Base-by-base conservation (phyloP, 1,139 yeast genomes). In the Saccharomycopsis crataegensis region DNA sequence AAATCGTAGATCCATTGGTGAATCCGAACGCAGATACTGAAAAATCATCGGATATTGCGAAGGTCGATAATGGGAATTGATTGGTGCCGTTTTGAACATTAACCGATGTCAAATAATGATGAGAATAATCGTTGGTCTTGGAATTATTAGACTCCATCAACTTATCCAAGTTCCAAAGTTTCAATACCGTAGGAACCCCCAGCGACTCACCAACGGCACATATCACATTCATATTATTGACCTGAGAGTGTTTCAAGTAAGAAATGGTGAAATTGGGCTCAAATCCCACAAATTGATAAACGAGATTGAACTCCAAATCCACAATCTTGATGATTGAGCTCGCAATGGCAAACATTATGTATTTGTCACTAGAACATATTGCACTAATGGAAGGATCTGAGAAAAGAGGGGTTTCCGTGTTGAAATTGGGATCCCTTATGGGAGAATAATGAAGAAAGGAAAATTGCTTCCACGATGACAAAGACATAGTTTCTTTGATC, bases 391-490 rank as follows among this genome's bases (percentile, higher is more conserved):
- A 73, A 0, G 91, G 82, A 64, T 88, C 96, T 31, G 96, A 86
- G 66, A 84, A 91, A 40, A 90, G 71, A 0, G 87, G 82, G 6
- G 76, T 74, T 3, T 74, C 74, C 0, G 85, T 72, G n/a, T 82
- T 82, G 59, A 78, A 76, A 57, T 78, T 73, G 7, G 98, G 98
- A 65, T 93, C 98, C 60, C 83, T 73, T 41, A 93, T 84, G 6
- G 97, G 97, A 0, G 83, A 76, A 49, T 80, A 76, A 56, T 90
- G 96, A 67, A 87, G 90, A 68, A 93, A 84, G 61, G 87, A 91
- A 69, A 93, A 87, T 62, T 87, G 96, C 58, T 94, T 76, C 96
- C 96, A 90, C 34, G 82, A 71, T 14, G 76, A 62, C 34, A 76
- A 64, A 22, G 77, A 71, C 74, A 74, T 74, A 28, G 12, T 36